Evolutionary conservation across 176 grass and related monocot genomes (phyloP).

Genomic region (Aegilops speltoides): DNA sequence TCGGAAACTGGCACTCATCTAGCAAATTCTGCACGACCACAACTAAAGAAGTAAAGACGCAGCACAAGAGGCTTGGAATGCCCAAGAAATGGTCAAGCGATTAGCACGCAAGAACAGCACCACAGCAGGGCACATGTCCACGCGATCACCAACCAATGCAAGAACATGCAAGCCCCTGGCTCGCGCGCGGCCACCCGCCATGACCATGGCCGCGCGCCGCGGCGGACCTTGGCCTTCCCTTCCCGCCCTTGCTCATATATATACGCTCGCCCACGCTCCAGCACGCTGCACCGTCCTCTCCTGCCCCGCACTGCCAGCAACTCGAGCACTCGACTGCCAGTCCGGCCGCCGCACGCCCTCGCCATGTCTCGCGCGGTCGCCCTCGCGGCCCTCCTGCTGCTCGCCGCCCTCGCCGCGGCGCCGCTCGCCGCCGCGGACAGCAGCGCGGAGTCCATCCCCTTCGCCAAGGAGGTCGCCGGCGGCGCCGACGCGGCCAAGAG

Average conservation of each 20-base stretch:
- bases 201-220: not conserved
- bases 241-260: not conserved
- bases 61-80: not conserved
- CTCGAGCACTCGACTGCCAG: not conserved
- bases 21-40: too few relatives aligned
- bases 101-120: not conserved
- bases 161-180: not conserved
- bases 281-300: not conserved
- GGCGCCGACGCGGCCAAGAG: not conserved
- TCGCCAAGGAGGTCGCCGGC: not conserved
- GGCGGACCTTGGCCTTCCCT: not conserved
- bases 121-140: not conserved
- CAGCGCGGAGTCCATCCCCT: not conserved
- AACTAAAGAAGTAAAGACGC: not conserved
- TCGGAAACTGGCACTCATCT: too few relatives aligned
- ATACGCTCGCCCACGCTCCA: not conserved
- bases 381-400: slow-evolving; percentile 15
- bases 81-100: not conserved
- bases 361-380: slow-evolving; percentile 40
- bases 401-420: not conserved
- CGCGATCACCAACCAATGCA: not conserved
- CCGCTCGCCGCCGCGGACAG: not conserved
- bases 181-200: slow-evolving; percentile 3
- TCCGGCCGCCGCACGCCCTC: not conserved
- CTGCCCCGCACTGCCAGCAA: not conserved